phyloP scores from a whole-genome alignment of 345 rosid genomes.

The Boechera retrofracta region DNA sequence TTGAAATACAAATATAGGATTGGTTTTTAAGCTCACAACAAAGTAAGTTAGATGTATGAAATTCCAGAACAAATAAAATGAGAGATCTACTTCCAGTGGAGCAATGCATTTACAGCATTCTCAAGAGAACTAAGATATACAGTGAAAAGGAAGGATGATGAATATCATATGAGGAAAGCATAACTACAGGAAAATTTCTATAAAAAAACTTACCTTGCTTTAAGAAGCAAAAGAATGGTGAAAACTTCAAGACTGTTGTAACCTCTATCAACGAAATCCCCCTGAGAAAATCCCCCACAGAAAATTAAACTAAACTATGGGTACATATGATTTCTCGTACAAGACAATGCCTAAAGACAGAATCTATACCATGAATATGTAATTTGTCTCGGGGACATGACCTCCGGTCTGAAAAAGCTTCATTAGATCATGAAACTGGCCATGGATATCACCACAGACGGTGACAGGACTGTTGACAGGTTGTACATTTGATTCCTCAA shows the following conservation, averaged over 20 bases:
- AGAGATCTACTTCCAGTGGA: background rate
- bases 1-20: slow-evolving; percentile 6
- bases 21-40: slow-evolving; percentile 18
- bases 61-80: background rate
- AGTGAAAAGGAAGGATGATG: background rate
- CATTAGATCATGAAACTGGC: slow-evolving; percentile 99
- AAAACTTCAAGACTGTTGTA: slow-evolving; percentile 98
- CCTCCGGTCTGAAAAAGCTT: slow-evolving; percentile 99
- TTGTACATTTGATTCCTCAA: slow-evolving; percentile 99
- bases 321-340: slow-evolving; percentile 5
- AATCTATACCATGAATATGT: slow-evolving; percentile 84
- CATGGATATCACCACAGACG: slow-evolving; percentile 99
- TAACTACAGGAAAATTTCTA: background rate
- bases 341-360: background rate
- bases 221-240: slow-evolving; percentile 92
- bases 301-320: background rate
- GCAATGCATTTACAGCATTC: slow-evolving; percentile 20
- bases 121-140: slow-evolving; percentile 11
- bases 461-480: slow-evolving; percentile 99
- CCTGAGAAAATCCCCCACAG: slow-evolving; percentile 55
- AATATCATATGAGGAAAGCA: background rate
- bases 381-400: slow-evolving; percentile 96
- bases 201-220: slow-evolving; percentile 67
- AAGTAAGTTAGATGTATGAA: background rate
- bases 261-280: slow-evolving; percentile 95